Conservation (phyloP, 2,329 filamentous ascomycete species). For the Periconia sp. region DNA sequence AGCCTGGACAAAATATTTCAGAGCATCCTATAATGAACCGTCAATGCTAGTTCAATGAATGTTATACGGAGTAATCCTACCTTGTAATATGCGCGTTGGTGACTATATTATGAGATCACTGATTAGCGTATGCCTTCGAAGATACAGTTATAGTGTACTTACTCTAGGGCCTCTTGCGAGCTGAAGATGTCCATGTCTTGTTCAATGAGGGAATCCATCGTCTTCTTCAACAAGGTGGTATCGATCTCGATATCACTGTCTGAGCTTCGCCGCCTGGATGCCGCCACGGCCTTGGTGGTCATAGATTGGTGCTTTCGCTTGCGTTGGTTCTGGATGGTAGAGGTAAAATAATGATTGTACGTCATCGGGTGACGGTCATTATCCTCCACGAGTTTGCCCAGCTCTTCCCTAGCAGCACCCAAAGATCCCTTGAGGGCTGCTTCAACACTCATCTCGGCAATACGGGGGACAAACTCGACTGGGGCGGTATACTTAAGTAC, state of each 20-base stretch:
- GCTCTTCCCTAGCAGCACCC: slow-evolving; percentile 44
- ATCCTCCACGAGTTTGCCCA: slow-evolving; percentile 55
- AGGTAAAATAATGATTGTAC: slow-evolving; percentile 54
- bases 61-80: neutral
- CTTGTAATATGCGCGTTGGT: slow-evolving; percentile 39
- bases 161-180: slow-evolving; percentile 41
- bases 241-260: no score
- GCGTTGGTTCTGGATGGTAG: slow-evolving; percentile 27
- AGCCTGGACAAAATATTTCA: slow-evolving; percentile 38
- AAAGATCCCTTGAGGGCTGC: slow-evolving; percentile 49
- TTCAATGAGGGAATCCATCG: slow-evolving; percentile 8
- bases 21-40: slow-evolving; percentile 32
- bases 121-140: no score
- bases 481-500: slow-evolving; percentile 48
- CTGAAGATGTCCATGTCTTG: slow-evolving; percentile 39
- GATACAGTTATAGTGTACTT: no score
- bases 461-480: slow-evolving; percentile 44
- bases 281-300: no score
- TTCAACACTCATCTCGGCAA: slow-evolving; percentile 49
- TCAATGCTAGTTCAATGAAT: neutral
- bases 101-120: no score
- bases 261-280: no score
- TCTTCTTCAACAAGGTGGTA: neutral
- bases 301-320: slow-evolving; percentile 22
- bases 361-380: slow-evolving; percentile 59